Evolutionary conservation across 805 yeast species (phyloP), one percentile per base, ranked within the genome.

Genomic region (Starmerella roubikii): DNA sequence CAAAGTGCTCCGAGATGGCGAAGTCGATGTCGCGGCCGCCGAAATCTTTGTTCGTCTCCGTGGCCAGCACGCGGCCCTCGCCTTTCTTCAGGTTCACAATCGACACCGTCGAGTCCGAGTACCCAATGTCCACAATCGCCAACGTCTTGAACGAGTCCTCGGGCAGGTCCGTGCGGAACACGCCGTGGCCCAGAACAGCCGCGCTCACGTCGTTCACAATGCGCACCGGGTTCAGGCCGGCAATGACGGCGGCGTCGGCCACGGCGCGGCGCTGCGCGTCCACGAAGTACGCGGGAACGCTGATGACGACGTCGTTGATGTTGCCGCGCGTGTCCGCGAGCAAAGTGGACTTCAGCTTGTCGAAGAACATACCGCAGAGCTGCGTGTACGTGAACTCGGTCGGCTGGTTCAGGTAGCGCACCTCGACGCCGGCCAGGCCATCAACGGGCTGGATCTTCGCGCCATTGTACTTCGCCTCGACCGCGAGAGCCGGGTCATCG

Each of bases 141-240:
- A 91, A 80, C 57, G 73, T 79, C 68, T 80, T 78, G 57, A 86
- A 78, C 62, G 78, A 80, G 55, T 83, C 94, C 64, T 85, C 97
- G 56, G 97, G 95, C 56, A 91, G 72, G 59, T 88, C 96, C 38
- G 56, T 54, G 74, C 91, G 86, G 79, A 91, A 91, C 45, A 91
- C 95, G 71, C 98, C 98, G 69, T 91, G 93, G 54, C 96, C 93
- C 50, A 91, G 94, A 55, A 96, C 97, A 46, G 98, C 98, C 45
- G 98, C 97, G 42, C 97, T 86, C 51, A 82, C 78, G 62, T 91
- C 99, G 64, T 91, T 91, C 54, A 91, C 94, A 49, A 91, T 76
- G 74, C 98, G 82, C 44, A 91, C 96, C 45, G 98, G 97, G 76
- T 91, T 91, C 58, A 91, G 72, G 48, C 94, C 94, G 44, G 98